These are phyloP conservation scores for Protostelium mycophagum DNA, from an alignment of 78 protist species.

Conservation along the genomic window DNA sequence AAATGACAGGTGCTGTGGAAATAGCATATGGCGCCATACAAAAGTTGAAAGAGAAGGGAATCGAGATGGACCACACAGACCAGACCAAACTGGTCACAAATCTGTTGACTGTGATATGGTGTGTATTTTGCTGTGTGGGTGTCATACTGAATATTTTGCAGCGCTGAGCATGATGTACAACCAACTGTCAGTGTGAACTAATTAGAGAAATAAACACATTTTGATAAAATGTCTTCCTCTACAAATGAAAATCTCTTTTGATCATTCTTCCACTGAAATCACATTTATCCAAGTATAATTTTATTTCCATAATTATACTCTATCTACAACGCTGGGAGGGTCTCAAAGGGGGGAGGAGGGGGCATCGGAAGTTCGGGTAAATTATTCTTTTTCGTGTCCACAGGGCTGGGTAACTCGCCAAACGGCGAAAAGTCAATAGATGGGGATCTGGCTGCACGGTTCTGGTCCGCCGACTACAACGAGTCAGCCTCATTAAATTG, in stretches of 20 bases:
- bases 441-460: too few species aligned
- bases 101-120: conserved; percentile 1
- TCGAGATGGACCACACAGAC: background rate
- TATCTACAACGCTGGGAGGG: background rate
- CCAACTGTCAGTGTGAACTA: background rate
- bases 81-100: conserved; percentile 7
- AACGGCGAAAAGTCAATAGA: too few species aligned
- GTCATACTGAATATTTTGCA: background rate
- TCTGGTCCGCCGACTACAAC: too few species aligned
- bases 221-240: too few species aligned
- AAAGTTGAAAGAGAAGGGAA: background rate
- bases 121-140: background rate
- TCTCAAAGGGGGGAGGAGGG: background rate
- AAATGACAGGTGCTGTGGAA: conserved; percentile 1
- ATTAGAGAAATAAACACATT: too few species aligned
- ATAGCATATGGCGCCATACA: background rate
- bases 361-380: background rate
- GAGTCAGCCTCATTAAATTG: too few species aligned
- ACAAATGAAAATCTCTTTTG: too few species aligned
- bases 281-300: too few species aligned
- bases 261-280: too few species aligned
- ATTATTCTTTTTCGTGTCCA: background rate
- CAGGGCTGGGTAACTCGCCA: background rate
- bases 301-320: too few species aligned
- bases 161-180: conserved; percentile 1